Evolutionary conservation across 2,329 filamentous ascomycete species (phyloP).

Genomic region (Epichloe uncinata): DNA sequence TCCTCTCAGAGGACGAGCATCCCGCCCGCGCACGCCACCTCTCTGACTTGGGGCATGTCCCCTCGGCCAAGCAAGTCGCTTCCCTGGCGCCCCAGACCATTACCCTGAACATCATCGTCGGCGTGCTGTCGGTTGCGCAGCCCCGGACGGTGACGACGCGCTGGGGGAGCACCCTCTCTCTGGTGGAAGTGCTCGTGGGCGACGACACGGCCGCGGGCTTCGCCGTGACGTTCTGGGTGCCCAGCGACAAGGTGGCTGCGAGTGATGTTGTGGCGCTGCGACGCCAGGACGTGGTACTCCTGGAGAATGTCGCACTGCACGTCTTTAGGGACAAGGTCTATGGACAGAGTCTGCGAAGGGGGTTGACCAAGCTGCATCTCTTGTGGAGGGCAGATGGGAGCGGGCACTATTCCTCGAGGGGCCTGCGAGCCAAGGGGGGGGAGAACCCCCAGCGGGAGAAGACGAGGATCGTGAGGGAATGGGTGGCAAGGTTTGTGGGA

Average conservation of each 20-base stretch:
- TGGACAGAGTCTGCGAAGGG: constrained; percentile 64
- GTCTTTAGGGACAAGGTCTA: constrained; percentile 68
- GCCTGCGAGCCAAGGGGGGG: constrained; percentile 25
- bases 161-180: constrained; percentile 47
- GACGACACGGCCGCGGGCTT: constrained; percentile 79
- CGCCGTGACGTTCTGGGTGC: constrained; percentile 72
- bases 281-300: constrained; percentile 62
- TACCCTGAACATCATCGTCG: constrained; percentile 70
- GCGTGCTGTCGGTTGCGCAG: constrained; percentile 57
- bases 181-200: constrained; percentile 68
- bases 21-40: constrained; percentile 19
- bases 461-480: constrained; percentile 55
- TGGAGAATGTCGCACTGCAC: constrained; percentile 67
- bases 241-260: constrained; percentile 20
- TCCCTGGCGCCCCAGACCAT: constrained; percentile 66
- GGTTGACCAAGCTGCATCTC: constrained; percentile 58
- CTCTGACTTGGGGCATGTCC: constrained; percentile 54
- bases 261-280: constrained; percentile 35
- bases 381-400: constrained; percentile 39
- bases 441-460: constrained; percentile 42
- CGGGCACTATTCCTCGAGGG: constrained; percentile 42
- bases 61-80: constrained; percentile 49
- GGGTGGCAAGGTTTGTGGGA: constrained; percentile 60
- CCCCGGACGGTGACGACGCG: constrained; percentile 55
- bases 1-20: constrained; percentile 7